Conservation (phyloP, 2,329 filamentous ascomycete species). For the Sarocladium brachiariae region DNA sequence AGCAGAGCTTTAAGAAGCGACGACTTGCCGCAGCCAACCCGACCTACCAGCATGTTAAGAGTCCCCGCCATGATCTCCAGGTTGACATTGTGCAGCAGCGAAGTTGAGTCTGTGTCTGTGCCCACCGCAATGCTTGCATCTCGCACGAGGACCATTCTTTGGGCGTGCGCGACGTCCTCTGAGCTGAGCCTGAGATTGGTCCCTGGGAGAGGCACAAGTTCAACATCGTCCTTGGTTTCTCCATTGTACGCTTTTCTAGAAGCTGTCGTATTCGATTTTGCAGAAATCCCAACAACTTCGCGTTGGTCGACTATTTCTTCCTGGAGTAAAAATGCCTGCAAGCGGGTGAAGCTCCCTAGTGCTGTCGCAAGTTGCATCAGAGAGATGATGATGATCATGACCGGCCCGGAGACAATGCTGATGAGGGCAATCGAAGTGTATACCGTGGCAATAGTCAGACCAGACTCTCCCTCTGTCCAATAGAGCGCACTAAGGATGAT, state of each 20-base stretch:
- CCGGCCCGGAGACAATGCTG: conserved; percentile 24
- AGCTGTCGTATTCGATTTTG: neutral
- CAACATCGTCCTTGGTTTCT: neutral
- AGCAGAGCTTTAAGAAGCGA: too few relatives aligned
- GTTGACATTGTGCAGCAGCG: too few relatives aligned
- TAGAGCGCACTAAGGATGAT: conserved; percentile 28
- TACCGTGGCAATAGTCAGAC: conserved; percentile 24
- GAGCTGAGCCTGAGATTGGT: neutral
- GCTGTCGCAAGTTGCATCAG: conserved; percentile 26
- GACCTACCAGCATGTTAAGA: too few relatives aligned
- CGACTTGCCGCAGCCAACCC: too few relatives aligned
- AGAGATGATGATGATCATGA: conserved; percentile 25
- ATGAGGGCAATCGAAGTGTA: conserved; percentile 31
- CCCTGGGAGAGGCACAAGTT: neutral
- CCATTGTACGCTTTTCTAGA: neutral
- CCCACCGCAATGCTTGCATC: too few relatives aligned
- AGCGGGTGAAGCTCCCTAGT: conserved; percentile 24
- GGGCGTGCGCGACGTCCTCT: conserved; percentile 19
- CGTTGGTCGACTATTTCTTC: conserved; percentile 15
- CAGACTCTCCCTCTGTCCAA: conserved; percentile 21
- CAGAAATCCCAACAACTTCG: conserved; percentile 9
- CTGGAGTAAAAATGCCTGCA: conserved; percentile 25
- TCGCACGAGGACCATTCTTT: too few relatives aligned
- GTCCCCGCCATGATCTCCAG: too few relatives aligned
- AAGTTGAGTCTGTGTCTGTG: too few relatives aligned